Evolutionary conservation across 1,284 basidiomycete genomes (phyloP).

Genomic region (Pterulicium gracile): DNA sequence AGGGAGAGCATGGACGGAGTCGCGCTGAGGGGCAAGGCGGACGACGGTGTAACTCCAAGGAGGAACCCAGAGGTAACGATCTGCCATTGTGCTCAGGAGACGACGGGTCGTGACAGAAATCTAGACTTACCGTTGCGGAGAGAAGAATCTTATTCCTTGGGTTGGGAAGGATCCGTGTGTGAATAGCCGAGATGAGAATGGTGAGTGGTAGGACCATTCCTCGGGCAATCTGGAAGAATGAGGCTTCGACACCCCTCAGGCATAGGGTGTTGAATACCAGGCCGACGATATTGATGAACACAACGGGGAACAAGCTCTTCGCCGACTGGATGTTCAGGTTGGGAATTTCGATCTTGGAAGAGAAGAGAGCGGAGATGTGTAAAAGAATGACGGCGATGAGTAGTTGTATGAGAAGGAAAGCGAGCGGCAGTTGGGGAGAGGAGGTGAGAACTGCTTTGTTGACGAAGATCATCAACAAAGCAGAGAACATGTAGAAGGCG

Average conservation of each 20-base stretch:
- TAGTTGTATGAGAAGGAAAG: slow-evolving; percentile 76
- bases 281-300: slow-evolving; percentile 52
- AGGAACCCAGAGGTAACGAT: slow-evolving; percentile 80
- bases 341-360: slow-evolving; percentile 49
- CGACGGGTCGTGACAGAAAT: no score
- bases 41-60: slow-evolving; percentile 43
- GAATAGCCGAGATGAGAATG: slow-evolving; percentile 66
- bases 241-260: slow-evolving; percentile 84
- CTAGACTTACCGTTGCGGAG: slow-evolving; percentile 57
- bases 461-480: slow-evolving; percentile 76
- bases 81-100: no score
- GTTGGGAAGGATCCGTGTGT: slow-evolving; percentile 47
- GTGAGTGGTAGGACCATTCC: slow-evolving; percentile 82
- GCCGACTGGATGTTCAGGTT: slow-evolving; percentile 44
- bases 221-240: slow-evolving; percentile 84
- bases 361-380: slow-evolving; percentile 42
- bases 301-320: slow-evolving; percentile 65
- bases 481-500: slow-evolving; percentile 72
- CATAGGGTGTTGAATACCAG: slow-evolving; percentile 86
- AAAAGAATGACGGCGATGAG: slow-evolving; percentile 72
- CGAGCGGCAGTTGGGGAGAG: slow-evolving; percentile 43
- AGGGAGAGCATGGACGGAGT: slow-evolving; percentile 53
- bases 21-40: slow-evolving; percentile 55
- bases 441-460: slow-evolving; percentile 23
- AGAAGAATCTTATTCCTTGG: slow-evolving; percentile 33